These are phyloP conservation scores for Ophioceras dolichostomum DNA, from an alignment of 2,329 filamentous ascomycete genomes.

Conservation along the genomic window DNA sequence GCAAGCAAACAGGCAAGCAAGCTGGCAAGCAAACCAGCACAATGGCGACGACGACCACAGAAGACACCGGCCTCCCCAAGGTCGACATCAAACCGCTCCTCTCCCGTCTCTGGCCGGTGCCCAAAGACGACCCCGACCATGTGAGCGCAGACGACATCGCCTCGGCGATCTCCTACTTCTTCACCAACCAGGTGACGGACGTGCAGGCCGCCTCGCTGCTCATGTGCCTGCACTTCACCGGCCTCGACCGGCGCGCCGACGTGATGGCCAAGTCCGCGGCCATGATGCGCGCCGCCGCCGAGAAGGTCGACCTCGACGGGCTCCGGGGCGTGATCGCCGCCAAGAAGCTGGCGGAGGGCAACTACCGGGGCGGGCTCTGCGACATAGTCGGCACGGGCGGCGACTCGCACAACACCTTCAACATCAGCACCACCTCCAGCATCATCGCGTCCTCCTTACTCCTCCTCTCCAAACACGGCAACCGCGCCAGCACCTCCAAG, in stretches of 20 bases:
- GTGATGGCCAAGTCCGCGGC: conserved; percentile 76
- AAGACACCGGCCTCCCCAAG: conserved; percentile 5
- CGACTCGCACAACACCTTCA: conserved; percentile 95
- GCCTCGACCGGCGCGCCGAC: conserved; percentile 70
- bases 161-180: conserved; percentile 74
- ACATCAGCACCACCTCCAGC: conserved; percentile 89
- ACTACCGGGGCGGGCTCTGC: conserved; percentile 72
- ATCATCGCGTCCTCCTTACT: conserved; percentile 81
- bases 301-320: conserved; percentile 51
- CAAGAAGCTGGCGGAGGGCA: conserved; percentile 53
- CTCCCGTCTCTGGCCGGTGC: conserved; percentile 57
- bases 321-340: conserved; percentile 49
- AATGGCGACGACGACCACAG: not conserved
- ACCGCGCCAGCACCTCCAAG: conserved; percentile 87
- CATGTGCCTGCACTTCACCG: conserved; percentile 85
- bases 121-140: conserved; percentile 18
- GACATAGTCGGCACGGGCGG: conserved; percentile 97
- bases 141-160: conserved; percentile 76
- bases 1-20: no score
- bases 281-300: conserved; percentile 73
- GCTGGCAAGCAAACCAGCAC: no score
- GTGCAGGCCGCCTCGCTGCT: conserved; percentile 80
- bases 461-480: conserved; percentile 88
- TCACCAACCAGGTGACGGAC: conserved; percentile 71
- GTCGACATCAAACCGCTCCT: conserved; percentile 60